Evolutionary conservation across 768 basidiomycete species (phyloP).

Genomic region (Pluteus cervinus): DNA sequence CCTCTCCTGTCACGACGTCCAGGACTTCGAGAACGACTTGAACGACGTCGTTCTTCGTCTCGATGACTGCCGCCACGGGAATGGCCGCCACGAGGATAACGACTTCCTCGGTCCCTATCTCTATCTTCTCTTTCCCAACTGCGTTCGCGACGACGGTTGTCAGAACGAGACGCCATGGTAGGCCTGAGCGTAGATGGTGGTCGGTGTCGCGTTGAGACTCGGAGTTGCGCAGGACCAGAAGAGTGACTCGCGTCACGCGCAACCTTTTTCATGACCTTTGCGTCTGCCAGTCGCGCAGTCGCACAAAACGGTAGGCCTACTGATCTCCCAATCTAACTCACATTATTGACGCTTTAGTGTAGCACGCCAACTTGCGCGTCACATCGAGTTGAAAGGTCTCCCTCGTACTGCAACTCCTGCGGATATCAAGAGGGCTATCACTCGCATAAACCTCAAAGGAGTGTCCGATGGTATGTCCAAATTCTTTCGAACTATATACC

Average conservation of each 20-base stretch:
- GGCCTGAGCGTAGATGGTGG: neutral
- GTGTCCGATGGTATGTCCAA: constrained; percentile 35
- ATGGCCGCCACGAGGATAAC: constrained; percentile 1
- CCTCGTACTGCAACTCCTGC: constrained; percentile 46
- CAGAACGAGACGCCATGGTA: constrained; percentile 52
- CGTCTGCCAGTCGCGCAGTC: too few relatives aligned
- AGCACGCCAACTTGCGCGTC: too few relatives aligned
- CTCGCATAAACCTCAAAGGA: constrained; percentile 35
- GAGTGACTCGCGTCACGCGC: too few relatives aligned
- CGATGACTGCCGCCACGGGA: constrained; percentile 27
- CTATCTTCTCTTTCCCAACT: constrained; percentile 60
- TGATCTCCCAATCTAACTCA: too few relatives aligned
- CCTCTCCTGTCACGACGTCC: constrained; percentile 33
- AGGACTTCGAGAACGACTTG: constrained; percentile 46
- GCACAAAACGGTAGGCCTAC: too few relatives aligned
- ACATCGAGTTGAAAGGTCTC: constrained; percentile 44
- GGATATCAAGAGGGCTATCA: constrained; percentile 46
- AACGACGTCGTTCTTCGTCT: constrained; percentile 38
- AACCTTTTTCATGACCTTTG: too few relatives aligned
- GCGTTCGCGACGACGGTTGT: constrained; percentile 52
- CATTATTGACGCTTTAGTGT: too few relatives aligned
- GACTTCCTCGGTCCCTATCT: constrained; percentile 10
- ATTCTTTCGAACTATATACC: neutral
- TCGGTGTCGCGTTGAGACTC: constrained; percentile 8
- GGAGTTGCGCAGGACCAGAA: too few relatives aligned